Conservation (phyloP, 2,329 filamentous ascomycete genomes). For the Boeremia exigua region DNA sequence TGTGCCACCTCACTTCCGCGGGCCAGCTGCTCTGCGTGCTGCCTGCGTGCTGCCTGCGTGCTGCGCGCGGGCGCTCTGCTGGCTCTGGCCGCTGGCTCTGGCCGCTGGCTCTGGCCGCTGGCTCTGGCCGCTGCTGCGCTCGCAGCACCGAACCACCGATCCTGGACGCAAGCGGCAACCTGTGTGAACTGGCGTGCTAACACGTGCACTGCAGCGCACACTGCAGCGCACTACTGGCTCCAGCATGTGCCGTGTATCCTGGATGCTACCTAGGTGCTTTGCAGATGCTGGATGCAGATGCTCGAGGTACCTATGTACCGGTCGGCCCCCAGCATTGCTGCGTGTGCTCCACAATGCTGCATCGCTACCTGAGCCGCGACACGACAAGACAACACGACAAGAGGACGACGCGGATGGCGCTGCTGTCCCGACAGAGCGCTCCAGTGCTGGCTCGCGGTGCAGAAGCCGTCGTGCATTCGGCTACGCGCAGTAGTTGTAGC, state of each 20-base stretch:
- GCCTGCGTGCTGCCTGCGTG: no score
- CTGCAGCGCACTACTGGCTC: conserved; percentile 6
- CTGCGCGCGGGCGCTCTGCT: background rate
- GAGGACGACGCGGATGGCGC: background rate
- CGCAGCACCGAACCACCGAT: background rate
- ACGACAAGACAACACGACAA: background rate
- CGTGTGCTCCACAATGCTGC: background rate
- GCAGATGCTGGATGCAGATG: background rate
- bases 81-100: background rate
- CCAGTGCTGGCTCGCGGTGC: conserved; percentile 2
- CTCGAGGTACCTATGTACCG: conserved; percentile 6
- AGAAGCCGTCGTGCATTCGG: conserved; percentile 11
- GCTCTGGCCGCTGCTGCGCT: background rate
- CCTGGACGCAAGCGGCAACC: conserved; percentile 15
- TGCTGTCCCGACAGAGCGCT: background rate
- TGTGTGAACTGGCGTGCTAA: conserved; percentile 8
- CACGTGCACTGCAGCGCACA: conserved; percentile 12
- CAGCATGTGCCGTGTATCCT: background rate
- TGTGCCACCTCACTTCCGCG: conserved; percentile 5
- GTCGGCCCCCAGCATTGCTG: background rate
- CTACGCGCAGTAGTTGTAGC: conserved; percentile 14
- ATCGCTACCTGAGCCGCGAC: conserved; percentile 1
- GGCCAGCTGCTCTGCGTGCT: no score
- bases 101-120: no score
- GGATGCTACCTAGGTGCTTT: no score